Evolutionary conservation across 208 protist genomes (phyloP), one percentile per base, ranked within the genome.

Genomic region (Acanthamoeba lenticulata): DNA sequence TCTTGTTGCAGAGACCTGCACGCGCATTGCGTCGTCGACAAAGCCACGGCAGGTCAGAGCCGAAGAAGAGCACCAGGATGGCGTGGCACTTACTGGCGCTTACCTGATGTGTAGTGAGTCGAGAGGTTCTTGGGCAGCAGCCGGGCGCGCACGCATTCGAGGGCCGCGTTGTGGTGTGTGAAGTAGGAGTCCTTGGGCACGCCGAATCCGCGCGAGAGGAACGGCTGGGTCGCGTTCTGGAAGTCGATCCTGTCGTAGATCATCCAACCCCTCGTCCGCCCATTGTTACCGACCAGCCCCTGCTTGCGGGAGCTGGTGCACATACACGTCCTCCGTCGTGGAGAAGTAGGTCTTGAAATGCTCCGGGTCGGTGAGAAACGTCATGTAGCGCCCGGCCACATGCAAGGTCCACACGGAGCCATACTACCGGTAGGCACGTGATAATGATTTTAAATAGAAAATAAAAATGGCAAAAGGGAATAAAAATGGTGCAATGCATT

Each of bases 111-210:
- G 52, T 89, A 89, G 81, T 62, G 47, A 24, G 29, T 49, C 32
- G 81, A 55, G 29, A 89, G 44, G 47, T 62, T 62, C 52, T 62
- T 89, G 44, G 81, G 81, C 19, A 89, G 81, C 9, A 89, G 81
- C 49, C 60, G 55, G 2, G 81, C n/a, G n/a, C 81, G 44, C 19
- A 89, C 52, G 47, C 81, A 89, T 32, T 89, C 52, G 2, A 89
- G 81, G 19, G 81, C 44, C 32, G 44, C 52, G 38, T 89, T 89
- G 81, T 89, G 81, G 47, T 89, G 81, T 21, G 81, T 24, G n/a
- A 89, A 89, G 81, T 89, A 89, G n/a, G 81, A 89, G 27, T 57
- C 79, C 79, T 89, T 89, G 47, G 44, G 32, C 52, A 89, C 81
- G 5, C 81, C 81, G 38, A 89, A 89, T 36, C 81, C 81, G n/a